phyloP scores from a whole-genome alignment of 2,329 filamentous ascomycete genomes.

The Lachnellula arida region DNA sequence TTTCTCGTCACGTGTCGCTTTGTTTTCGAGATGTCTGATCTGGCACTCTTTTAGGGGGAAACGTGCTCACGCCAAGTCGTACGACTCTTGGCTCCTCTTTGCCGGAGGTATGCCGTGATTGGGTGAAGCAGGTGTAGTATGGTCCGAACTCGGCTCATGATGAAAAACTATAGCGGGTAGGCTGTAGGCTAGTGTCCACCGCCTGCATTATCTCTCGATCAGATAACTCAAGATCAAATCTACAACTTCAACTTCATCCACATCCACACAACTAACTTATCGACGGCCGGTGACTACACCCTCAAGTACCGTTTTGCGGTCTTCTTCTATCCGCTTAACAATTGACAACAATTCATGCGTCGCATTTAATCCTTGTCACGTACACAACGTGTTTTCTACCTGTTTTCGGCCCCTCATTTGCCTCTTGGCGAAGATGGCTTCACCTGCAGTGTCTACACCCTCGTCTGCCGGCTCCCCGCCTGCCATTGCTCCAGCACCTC shows the following conservation, averaged over 20 bases:
- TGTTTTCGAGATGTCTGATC: not conserved
- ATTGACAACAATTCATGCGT: not conserved
- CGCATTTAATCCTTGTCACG: not conserved
- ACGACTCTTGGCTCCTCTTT: constrained; percentile 8
- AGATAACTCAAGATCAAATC: constrained; percentile 8
- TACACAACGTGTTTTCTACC: not conserved
- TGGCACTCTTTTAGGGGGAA: not conserved
- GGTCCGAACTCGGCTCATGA: constrained; percentile 5
- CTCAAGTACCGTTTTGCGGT: not conserved
- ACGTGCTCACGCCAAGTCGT: constrained; percentile 5
- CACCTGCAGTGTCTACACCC: constrained; percentile 36
- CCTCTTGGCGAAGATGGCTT: constrained; percentile 31
- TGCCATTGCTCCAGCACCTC: constrained; percentile 29
- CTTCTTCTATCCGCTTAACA: not conserved
- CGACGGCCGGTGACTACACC: not conserved
- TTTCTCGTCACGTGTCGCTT: constrained; percentile 6
- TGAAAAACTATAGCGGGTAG: not conserved
- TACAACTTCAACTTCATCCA: not conserved
- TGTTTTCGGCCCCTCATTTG: not conserved
- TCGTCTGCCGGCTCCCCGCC: constrained; percentile 36
- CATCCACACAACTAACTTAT: not conserved
- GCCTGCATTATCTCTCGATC: constrained; percentile 5
- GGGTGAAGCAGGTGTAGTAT: not conserved
- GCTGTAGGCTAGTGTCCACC: not conserved
- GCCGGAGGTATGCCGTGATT: constrained; percentile 10